A percentile compares a stretch with the other conserved stretches of the same genome.
Evolutionary conservation across 352 stramenopile genomes (phyloP).

Genomic region (Aphanomyces stellatus): DNA sequence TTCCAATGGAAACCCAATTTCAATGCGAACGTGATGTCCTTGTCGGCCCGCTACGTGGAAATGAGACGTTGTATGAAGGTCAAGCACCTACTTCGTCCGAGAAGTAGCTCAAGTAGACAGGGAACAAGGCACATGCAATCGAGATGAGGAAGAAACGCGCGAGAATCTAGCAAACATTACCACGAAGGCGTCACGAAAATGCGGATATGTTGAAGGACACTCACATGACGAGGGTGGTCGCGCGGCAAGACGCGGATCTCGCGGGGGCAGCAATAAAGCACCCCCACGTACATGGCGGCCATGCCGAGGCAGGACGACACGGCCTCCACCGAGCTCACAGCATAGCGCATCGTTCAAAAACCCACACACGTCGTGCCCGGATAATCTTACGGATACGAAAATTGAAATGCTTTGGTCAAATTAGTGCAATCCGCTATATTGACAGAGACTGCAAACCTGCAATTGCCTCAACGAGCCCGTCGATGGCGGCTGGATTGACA

Average conservation of each 20-base stretch:
- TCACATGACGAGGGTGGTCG: slow-evolving; percentile 78
- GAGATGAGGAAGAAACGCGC: slow-evolving; percentile 82
- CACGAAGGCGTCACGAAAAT: not conserved
- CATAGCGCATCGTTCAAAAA: slow-evolving; percentile 7
- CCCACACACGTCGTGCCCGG: not conserved
- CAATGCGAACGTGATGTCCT: slow-evolving; percentile 67
- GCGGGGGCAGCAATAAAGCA: slow-evolving; percentile 74
- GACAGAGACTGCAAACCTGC: too few relatives aligned
- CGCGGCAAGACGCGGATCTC: slow-evolving; percentile 65
- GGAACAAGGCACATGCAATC: slow-evolving; percentile 77
- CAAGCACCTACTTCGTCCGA: slow-evolving; percentile 67
- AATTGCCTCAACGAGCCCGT: not conserved
- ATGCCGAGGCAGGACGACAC: slow-evolving; percentile 72
- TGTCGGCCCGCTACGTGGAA: slow-evolving; percentile 53
- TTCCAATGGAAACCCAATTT: slow-evolving; percentile 75
- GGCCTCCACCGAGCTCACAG: slow-evolving; percentile 21
- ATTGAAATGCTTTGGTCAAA: not conserved
- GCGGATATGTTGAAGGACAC: not conserved
- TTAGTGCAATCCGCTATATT: too few relatives aligned
- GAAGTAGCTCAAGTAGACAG: slow-evolving; percentile 72
- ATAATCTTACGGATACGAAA: not conserved
- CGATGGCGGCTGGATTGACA: not conserved
- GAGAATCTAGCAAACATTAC: slow-evolving; percentile 75
- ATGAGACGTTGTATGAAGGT: too few relatives aligned
- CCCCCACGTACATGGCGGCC: slow-evolving; percentile 73